Conservation (phyloP, 179 eudicot species). For the Dionaea muscipula region DNA sequence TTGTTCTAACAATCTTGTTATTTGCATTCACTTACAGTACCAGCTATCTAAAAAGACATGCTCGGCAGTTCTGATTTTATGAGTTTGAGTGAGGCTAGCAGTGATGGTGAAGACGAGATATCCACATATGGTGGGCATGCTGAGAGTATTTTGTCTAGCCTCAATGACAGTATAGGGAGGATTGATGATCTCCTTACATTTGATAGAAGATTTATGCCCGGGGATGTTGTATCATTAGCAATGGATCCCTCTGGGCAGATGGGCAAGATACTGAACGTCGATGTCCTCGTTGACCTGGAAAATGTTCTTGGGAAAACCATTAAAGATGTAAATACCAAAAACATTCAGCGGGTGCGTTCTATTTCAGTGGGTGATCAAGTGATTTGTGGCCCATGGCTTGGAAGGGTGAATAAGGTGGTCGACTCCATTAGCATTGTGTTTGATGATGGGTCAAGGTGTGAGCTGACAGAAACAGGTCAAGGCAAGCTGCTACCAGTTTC, state of each 20-base stretch:
- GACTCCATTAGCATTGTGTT: conserved; percentile 49
- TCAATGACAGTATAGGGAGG: conserved; percentile 72
- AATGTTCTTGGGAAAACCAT: conserved; percentile 42
- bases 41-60: conserved; percentile 26
- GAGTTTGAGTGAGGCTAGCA: conserved; percentile 67
- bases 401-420: conserved; percentile 57
- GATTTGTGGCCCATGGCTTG: conserved; percentile 72
- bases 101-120: conserved; percentile 69
- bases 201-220: conserved; percentile 58
- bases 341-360: conserved; percentile 47
- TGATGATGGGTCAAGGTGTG: conserved; percentile 71
- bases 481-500: conserved; percentile 44
- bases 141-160: conserved; percentile 56
- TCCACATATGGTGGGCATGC: conserved; percentile 71
- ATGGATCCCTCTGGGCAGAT: conserved; percentile 60
- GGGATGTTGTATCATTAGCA: conserved; percentile 53
- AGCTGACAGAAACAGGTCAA: conserved; percentile 38
- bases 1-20: too few relatives aligned
- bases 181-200: conserved; percentile 85
- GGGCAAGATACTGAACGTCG: conserved; percentile 52
- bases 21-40: too few relatives aligned
- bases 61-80: conserved; percentile 51
- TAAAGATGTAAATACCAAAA: conserved; percentile 37
- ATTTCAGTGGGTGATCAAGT: conserved; percentile 61
- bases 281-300: conserved; percentile 63